These are phyloP conservation scores for Elongisporangium anandrum DNA, from an alignment of 352 stramenopile species.

Conservation along the genomic window DNA sequence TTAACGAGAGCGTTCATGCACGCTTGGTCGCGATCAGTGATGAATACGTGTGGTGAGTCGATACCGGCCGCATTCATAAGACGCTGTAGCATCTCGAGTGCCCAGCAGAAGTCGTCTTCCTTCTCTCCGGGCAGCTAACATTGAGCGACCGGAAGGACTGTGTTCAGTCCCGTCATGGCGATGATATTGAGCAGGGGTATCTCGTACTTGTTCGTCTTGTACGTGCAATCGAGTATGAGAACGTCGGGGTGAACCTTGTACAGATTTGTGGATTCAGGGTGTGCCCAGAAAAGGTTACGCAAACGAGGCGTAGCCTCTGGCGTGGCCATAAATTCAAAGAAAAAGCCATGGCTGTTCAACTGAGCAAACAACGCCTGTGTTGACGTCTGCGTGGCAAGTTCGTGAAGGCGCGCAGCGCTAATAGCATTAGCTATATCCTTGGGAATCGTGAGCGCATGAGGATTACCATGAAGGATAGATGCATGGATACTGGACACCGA, in stretches of 20 bases:
- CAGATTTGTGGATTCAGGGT: not conserved
- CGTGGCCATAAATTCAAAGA: no score
- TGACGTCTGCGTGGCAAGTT: no score
- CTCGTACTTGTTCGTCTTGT: constrained; percentile 6
- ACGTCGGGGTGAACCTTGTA: constrained; percentile 1
- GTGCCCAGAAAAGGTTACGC: constrained; percentile 7
- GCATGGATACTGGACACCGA: no score
- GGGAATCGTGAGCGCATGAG: no score
- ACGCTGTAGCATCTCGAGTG: not conserved
- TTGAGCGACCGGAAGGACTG: constrained; percentile 4
- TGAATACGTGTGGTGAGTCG: not conserved
- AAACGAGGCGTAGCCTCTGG: not conserved
- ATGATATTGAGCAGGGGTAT: constrained; percentile 12
- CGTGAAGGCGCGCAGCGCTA: no score
- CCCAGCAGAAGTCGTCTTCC: constrained; percentile 7
- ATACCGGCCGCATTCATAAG: constrained; percentile 1
- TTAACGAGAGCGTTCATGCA: constrained; percentile 10
- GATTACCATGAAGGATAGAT: no score
- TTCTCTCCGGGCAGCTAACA: constrained; percentile 3
- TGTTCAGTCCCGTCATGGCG: constrained; percentile 12
- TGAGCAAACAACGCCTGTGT: no score
- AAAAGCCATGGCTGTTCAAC: no score
- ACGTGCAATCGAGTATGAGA: constrained; percentile 6
- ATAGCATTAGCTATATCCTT: no score
- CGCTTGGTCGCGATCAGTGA: constrained; percentile 5